Conservation (phyloP, 129 eudicot species). For the Calendula officinalis region DNA sequence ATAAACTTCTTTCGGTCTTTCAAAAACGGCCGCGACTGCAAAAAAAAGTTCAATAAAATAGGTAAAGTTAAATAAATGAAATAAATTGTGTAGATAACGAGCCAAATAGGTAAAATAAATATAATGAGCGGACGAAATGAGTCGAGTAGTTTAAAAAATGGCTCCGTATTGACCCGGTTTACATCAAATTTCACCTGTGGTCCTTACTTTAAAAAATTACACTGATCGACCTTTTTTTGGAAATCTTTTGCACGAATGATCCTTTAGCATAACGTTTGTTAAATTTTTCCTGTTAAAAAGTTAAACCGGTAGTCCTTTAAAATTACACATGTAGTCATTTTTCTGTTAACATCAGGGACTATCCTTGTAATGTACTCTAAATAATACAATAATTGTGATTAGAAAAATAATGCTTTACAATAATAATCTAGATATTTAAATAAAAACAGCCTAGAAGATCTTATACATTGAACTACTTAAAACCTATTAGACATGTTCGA, state of each 20-base stretch:
- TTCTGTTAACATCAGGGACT: too few species aligned
- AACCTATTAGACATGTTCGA: too few species aligned
- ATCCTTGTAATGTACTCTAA: not conserved
- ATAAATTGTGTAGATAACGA: not conserved
- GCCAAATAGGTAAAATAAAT: not conserved
- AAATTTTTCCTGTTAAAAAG: too few species aligned
- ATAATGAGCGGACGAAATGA: not conserved
- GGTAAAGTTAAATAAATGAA: not conserved
- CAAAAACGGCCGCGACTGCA: constrained; percentile 71
- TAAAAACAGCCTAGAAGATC: not conserved
- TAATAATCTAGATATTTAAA: not conserved
- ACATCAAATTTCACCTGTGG: too few species aligned
- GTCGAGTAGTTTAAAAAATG: not conserved
- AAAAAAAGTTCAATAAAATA: not conserved
- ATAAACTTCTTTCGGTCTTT: constrained; percentile 58
- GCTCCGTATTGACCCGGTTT: too few species aligned
- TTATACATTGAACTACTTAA: not conserved
- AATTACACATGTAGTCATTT: too few species aligned
- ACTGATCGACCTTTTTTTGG: too few species aligned
- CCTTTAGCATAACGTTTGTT: too few species aligned
- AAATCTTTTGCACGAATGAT: too few species aligned
- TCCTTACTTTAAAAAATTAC: too few species aligned
- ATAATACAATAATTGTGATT: not conserved
- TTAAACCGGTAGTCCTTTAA: too few species aligned
- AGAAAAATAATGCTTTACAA: constrained; percentile 1